Evolutionary conservation across 129 eudicot species (phyloP), one percentile per base, ranked within the genome.

Genomic region (Solidago caesia): DNA sequence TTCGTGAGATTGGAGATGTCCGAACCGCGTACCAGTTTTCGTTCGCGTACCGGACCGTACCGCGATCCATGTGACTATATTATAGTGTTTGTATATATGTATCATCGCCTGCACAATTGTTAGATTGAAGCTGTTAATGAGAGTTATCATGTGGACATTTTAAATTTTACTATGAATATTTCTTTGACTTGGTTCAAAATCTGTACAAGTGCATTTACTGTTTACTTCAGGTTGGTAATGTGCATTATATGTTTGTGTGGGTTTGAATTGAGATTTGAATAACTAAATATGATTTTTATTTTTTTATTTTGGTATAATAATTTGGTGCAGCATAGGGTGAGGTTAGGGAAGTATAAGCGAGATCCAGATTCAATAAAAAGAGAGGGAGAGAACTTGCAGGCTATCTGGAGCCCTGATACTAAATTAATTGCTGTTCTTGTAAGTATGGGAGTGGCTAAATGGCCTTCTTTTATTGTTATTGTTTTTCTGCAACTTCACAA

Each of bases 311-410:
- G 61, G 26, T 71, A 29, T 63, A 46, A 45, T 43, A 43, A 56
- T 74, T 64, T 56, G 78, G 11, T 75, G 82, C 95, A 94, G 99
- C 97, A 94, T 85, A 90, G 96, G 86, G 87, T 94, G 80, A 91
- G 96, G 77, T 75, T 94, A 85, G 97, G 96, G 71, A 94, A 87
- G 86, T 94, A 86, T 72, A 94, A 87, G 80, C 87, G 99, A 84
- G 89, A 72, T 81, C 64, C 73, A 4, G 88, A 69, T 51, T 88
- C 99, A 21, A 78, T 94, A 59, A 79, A 44, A 67, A 85, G 65
- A 41, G 91, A 94, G 75, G 99, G 98, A n/a, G 99, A 94, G 81
- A 88, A 91, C 84, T 60, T 87, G 71, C 93, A 80, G 75, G 99
- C 97, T 55, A 83, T 88, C 57, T 94, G 99, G 99, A 94, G 96